These are phyloP conservation scores for Earliella scabrosa DNA, from an alignment of 1,284 basidiomycete species.

Conservation along the genomic window DNA sequence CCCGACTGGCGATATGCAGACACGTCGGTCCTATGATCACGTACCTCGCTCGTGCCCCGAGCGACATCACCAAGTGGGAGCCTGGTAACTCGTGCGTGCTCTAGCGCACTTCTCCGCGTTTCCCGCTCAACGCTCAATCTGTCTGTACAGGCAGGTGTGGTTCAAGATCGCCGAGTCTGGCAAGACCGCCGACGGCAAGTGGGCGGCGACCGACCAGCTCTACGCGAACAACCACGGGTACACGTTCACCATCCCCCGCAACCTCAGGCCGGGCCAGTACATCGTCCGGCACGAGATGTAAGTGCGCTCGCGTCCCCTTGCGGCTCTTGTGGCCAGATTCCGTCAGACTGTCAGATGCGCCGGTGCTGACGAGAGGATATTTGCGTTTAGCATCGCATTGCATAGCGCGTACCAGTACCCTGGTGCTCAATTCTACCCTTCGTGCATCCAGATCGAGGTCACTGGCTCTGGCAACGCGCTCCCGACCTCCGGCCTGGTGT, in stretches of 20 bases:
- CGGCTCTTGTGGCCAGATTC: not conserved
- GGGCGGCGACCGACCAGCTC: slow-evolving; percentile 48
- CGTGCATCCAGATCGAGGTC: slow-evolving; percentile 54
- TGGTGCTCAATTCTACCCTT: slow-evolving; percentile 44
- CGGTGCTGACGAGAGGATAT: not conserved
- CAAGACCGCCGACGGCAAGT: slow-evolving; percentile 46
- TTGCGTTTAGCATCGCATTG: slow-evolving; percentile 40
- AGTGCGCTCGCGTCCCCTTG: not conserved
- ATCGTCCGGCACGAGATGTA: slow-evolving; percentile 55
- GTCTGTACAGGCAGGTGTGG: slow-evolving; percentile 44
- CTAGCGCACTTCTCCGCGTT: not conserved
- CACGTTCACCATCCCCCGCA: slow-evolving; percentile 49
- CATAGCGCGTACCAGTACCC: slow-evolving; percentile 39
- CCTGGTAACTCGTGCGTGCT: slow-evolving; percentile 44
- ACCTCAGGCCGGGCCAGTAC: slow-evolving; percentile 50
- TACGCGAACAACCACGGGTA: slow-evolving; percentile 45
- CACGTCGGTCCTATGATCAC: slow-evolving; percentile 48
- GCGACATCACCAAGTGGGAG: slow-evolving; percentile 48
- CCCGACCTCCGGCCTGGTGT: slow-evolving; percentile 49
- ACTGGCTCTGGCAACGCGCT: slow-evolving; percentile 52
- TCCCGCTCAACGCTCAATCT: not conserved
- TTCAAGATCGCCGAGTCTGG: slow-evolving; percentile 52
- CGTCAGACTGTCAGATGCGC: no score
- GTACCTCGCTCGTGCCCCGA: slow-evolving; percentile 51
- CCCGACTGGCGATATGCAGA: not conserved